Percentiles rank a stretch among this genome's conserved stretches.
These are phyloP conservation scores for Acacia concinna DNA, from an alignment of 331 rosid species.

Conservation along the genomic window DNA sequence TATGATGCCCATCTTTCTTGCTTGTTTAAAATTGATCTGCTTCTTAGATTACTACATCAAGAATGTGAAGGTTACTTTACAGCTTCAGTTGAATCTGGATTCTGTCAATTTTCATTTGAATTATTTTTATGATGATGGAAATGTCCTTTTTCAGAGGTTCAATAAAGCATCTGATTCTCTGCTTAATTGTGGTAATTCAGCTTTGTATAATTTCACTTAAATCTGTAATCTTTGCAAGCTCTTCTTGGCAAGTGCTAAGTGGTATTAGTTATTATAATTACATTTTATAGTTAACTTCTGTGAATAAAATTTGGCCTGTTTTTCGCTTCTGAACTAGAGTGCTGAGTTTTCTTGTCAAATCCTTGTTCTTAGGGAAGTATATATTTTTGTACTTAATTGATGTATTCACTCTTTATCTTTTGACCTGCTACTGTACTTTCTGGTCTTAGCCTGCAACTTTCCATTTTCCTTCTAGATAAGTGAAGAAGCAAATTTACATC, in stretches of 20 bases:
- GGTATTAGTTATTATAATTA: neutral
- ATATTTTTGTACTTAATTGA: neutral
- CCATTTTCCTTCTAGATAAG: neutral
- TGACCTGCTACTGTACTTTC: neutral
- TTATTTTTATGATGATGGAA: slow-evolving; percentile 8
- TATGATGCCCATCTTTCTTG: neutral
- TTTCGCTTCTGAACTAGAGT: neutral
- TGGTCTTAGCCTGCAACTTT: slow-evolving; percentile 15
- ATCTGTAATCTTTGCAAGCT: slow-evolving; percentile 7
- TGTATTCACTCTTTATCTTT: neutral
- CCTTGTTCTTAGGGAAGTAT: neutral
- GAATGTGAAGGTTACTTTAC: slow-evolving; percentile 21
- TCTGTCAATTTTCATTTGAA: neutral
- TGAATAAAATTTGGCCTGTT: neutral
- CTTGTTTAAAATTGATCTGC: slow-evolving; percentile 30
- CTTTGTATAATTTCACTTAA: neutral
- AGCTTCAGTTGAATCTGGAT: slow-evolving; percentile 17
- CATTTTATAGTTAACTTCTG: neutral
- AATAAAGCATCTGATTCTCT: slow-evolving; percentile 13
- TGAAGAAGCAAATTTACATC: neutral
- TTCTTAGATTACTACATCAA: neutral
- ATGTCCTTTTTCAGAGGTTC: slow-evolving; percentile 27
- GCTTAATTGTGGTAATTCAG: slow-evolving; percentile 15
- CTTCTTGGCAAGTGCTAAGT: neutral
- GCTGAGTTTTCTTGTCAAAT: neutral